phyloP scores from a whole-genome alignment of 1,284 basidiomycete genomes.

The Apiotrichum veenhuisii region DNA sequence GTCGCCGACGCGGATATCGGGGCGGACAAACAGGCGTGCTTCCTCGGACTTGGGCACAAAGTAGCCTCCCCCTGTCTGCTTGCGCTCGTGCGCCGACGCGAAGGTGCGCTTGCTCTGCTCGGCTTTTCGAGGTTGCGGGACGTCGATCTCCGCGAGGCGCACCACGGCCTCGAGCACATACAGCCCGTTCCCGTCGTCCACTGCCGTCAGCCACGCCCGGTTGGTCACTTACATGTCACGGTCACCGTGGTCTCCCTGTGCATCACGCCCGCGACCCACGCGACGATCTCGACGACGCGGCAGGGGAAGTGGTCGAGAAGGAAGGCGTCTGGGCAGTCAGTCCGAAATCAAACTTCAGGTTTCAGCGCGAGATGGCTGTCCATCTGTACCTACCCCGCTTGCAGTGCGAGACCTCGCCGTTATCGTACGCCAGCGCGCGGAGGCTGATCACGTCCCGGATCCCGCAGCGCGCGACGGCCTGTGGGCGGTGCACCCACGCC shows the following conservation, averaged over 20 bases:
- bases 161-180: constrained; percentile 27
- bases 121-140: background rate
- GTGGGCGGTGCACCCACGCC: constrained; percentile 37
- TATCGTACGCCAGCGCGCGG: constrained; percentile 11
- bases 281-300: constrained; percentile 39
- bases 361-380: background rate
- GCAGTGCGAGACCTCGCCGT: background rate
- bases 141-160: constrained; percentile 17
- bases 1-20: constrained; percentile 42
- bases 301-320: constrained; percentile 37
- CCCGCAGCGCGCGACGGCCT: constrained; percentile 37
- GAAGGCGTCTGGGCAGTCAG: constrained; percentile 32
- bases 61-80: background rate
- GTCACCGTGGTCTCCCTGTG: constrained; percentile 32
- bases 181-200: constrained; percentile 42
- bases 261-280: constrained; percentile 41
- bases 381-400: constrained; percentile 16
- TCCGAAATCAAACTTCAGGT: too few relatives aligned
- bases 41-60: background rate
- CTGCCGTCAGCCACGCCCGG: constrained; percentile 14
- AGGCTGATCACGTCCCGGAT: constrained; percentile 35
- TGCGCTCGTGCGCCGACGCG: constrained; percentile 16
- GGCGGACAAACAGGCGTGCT: constrained; percentile 21
- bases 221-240: constrained; percentile 22
- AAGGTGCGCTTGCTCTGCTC: constrained; percentile 7